Evolutionary conservation across 192 early-diverging fungal genomes (phyloP), one percentile per base, ranked within the genome.

Genomic region (Backusella liffmaniae): DNA sequence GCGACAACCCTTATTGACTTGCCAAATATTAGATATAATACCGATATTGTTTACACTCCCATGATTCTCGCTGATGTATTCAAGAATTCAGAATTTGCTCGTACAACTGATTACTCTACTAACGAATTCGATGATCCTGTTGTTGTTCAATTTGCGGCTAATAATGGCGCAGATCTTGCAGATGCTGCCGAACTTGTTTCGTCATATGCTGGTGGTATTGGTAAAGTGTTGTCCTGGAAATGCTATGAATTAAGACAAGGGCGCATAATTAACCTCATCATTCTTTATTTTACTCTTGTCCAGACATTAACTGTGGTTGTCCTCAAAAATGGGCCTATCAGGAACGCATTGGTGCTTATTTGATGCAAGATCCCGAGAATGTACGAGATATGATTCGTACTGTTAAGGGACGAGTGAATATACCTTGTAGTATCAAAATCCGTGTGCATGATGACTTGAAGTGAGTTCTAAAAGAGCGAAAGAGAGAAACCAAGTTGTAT

Each of bases 1-100:
- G 23, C 21, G 6, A 18, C 1, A 56, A 23, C 9, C 29, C 26
- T 34, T 59, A 37, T 44, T 72, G 16, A 76, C 8, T 10, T 62
- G 9, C 21, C 4, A 39, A 42, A 30, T 49, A 37, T 29, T 70
- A 94, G 90, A 37, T 98, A 96, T 84, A 93, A 92, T 66, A 90
- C 92, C 13, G 94, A 97, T 80, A 84, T 99, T 29, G 89, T 90
- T 1, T 99, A 96, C 75, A 97, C 97, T 1, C 97, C 97, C 26
- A 99, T 99, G 97, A 98, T 97, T 62, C 84, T 99, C 7, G 93
- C 96, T 5, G 93, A 94, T 77, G 96, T 96, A 3, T 99, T 97
- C 82, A 91, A 92, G 71, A 88, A 90, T 34, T 95, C 94, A n/a
- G 86, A 91, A 29, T 90, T 92, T 76, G 89, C 94, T 4, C 92